Base-by-base conservation (phyloP, 1,284 basidiomycete species). In the Ganoderma sinense region DNA sequence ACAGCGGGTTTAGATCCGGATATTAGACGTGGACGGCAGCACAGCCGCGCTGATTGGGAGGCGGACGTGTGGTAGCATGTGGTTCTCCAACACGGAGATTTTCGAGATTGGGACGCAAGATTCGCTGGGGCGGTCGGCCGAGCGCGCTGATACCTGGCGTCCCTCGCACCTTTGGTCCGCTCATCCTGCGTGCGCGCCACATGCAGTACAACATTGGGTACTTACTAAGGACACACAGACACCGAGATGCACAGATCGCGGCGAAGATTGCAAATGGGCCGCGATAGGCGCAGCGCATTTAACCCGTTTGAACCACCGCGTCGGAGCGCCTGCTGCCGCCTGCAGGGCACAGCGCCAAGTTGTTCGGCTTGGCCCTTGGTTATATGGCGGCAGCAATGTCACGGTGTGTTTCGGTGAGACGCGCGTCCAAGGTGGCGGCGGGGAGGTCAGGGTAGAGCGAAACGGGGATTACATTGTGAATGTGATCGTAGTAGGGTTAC, bases 401-500 rank as follows among this genome's bases (percentile, higher is more conserved):
- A 6, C 6, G 20, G 18, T 10, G 48, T 26, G 48, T 51, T 51
- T 51, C 48, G 48, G 48, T 51, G 23, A 26, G 23, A 51, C 23
- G 48, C 48, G 18, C 7, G 31, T 31, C 8, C 16, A 45, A n/a
- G 18, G 43, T 2, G 4, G n/a, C 2, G 41, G 16, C 43, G 16
- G 18, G 56, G 56, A 33, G 33, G 33, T 14, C 14, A 58, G 16
- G 7, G 18, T 26, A 16, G 39, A 59, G 48, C 33, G 40, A 51
- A 60, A 59, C 62, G 67, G 67, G 31, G 56, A 64, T 68, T 68
- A 64, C 67, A 64, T 64, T 64, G 62, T 60, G 55, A 33, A 31
- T 36, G 31, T 39, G 56, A 33, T 39, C 51, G 65, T 66, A 69
- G 65, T 69, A 69, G 40, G 61, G 62, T 66, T 70, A 69, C 67